Conservation (phyloP, 2,329 filamentous ascomycete species). For the Botrytis galanthina region DNA sequence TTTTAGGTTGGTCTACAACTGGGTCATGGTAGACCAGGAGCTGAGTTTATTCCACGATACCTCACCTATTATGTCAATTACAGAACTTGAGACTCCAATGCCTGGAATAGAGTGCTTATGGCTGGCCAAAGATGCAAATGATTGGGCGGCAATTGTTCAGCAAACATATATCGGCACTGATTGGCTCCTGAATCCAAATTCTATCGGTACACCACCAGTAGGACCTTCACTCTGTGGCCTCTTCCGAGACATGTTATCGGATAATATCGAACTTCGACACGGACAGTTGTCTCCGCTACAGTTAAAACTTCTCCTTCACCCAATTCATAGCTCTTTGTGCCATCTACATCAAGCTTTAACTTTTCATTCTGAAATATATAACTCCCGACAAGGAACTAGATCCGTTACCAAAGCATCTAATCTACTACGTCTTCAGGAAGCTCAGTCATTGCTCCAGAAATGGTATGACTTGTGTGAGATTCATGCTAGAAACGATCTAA, state of each 20-base stretch:
- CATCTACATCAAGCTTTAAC: conserved; percentile 64
- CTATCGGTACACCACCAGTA: conserved; percentile 48
- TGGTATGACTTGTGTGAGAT: conserved; percentile 66
- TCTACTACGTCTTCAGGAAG: conserved; percentile 60
- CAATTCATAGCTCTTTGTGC: conserved; percentile 62
- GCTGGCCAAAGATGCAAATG: conserved; percentile 55
- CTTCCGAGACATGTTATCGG: conserved; percentile 66
- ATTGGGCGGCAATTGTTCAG: conserved; percentile 61
- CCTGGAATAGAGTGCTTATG: conserved; percentile 61
- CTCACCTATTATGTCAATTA: conserved; percentile 60
- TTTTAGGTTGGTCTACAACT: conserved; percentile 67
- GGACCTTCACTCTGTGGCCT: conserved; percentile 61
- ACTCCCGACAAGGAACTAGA: conserved; percentile 44
- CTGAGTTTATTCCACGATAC: conserved; percentile 65
- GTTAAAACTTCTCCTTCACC: conserved; percentile 65
- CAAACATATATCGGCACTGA: conserved; percentile 53
- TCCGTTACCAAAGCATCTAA: conserved; percentile 59
- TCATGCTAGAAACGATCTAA: conserved; percentile 54
- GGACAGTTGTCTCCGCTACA: conserved; percentile 50
- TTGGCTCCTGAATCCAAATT: conserved; percentile 36
- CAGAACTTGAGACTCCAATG: conserved; percentile 63
- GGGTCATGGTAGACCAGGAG: conserved; percentile 73
- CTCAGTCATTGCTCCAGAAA: conserved; percentile 60
- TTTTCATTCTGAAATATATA: conserved; percentile 59
- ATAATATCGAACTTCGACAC: conserved; percentile 55